A percentile compares a stretch with the other conserved stretches of the same genome.
Conservation (phyloP, 257 asterid genomes). For the Solanum chilense region DNA sequence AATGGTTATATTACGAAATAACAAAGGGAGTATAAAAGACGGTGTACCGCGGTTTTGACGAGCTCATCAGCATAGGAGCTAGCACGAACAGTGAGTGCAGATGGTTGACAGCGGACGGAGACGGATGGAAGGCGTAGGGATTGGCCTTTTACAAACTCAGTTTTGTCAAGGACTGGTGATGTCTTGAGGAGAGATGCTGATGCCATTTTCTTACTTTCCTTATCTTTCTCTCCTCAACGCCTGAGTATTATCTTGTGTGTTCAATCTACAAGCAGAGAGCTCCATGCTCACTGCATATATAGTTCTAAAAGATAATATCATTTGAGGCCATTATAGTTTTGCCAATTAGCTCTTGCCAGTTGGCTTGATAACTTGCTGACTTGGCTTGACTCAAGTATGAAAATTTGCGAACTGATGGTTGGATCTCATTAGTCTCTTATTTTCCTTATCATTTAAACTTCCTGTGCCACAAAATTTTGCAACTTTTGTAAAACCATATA, state of each 20-base stretch:
- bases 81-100: slow-evolving; percentile 38
- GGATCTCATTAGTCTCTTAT: neutral
- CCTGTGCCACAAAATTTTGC: neutral
- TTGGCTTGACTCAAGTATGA: neutral
- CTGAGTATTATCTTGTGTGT: neutral
- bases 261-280: neutral
- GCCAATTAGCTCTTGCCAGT: slow-evolving; percentile 23
- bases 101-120: slow-evolving; percentile 26
- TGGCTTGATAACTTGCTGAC: slow-evolving; percentile 31
- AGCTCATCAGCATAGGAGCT: slow-evolving; percentile 52
- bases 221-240: slow-evolving; percentile 2
- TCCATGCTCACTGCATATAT: neutral
- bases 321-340: slow-evolving; percentile 25
- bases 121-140: slow-evolving; percentile 31
- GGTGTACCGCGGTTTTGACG: slow-evolving; percentile 51
- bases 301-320: slow-evolving; percentile 13
- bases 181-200: slow-evolving; percentile 59
- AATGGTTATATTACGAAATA: neutral
- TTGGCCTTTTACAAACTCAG: slow-evolving; percentile 46
- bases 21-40: neutral
- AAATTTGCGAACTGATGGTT: neutral
- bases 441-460: neutral
- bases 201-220: slow-evolving; percentile 30
- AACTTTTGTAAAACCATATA: slow-evolving; percentile 10
- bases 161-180: slow-evolving; percentile 59